These are phyloP conservation scores for Exserohilum rostratum DNA, from an alignment of 2,329 filamentous ascomycete species.

Conservation along the genomic window DNA sequence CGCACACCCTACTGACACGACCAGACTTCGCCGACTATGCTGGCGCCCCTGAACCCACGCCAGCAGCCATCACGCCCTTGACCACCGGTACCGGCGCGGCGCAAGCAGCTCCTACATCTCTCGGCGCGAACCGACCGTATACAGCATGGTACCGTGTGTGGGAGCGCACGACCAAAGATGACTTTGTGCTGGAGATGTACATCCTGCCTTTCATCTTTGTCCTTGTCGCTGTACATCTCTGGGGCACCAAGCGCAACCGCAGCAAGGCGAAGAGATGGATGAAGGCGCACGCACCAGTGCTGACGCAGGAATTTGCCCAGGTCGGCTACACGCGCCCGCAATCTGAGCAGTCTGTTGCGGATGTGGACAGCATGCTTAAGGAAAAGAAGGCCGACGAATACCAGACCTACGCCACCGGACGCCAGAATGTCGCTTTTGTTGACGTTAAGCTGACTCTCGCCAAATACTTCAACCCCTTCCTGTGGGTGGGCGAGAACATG, in stretches of 20 bases:
- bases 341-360: conserved; percentile 43
- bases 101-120: conserved; percentile 48
- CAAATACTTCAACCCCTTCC: conserved; percentile 85
- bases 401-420: conserved; percentile 84
- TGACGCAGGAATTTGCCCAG: conserved; percentile 82
- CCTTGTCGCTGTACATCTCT: conserved; percentile 78
- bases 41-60: conserved; percentile 71
- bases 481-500: conserved; percentile 68
- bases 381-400: conserved; percentile 90
- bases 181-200: conserved; percentile 87
- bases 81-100: conserved; percentile 47
- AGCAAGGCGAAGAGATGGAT: conserved; percentile 82
- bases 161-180: conserved; percentile 81
- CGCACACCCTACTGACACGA: conserved; percentile 3
- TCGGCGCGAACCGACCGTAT: conserved; percentile 64
- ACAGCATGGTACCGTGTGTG: conserved; percentile 98
- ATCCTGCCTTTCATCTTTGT: conserved; percentile 77
- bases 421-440: conserved; percentile 89
- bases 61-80: conserved; percentile 54
- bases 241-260: conserved; percentile 81
- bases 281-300: conserved; percentile 70
- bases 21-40: conserved; percentile 95
- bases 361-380: conserved; percentile 70
- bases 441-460: conserved; percentile 82
- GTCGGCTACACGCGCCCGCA: conserved; percentile 71